Conservation (phyloP, 208 protist species). For the Acanthamoeba royreba region DNA sequence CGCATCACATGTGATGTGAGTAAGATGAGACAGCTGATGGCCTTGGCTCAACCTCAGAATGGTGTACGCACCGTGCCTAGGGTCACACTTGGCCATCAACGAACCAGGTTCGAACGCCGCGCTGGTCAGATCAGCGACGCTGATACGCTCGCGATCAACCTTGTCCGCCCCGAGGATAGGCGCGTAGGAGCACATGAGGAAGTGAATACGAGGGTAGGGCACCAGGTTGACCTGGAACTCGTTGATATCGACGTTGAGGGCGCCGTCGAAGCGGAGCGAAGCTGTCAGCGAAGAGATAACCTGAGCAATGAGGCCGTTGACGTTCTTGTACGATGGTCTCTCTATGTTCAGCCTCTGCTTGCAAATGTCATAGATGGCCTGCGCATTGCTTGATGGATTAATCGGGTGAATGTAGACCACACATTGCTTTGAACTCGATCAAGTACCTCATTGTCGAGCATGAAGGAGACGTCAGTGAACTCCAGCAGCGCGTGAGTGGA, state of each 20-base stretch:
- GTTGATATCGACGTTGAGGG: conserved; percentile 94
- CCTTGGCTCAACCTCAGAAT: neutral
- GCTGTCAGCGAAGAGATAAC: conserved; percentile 93
- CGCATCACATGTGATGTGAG: neutral
- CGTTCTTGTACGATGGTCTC: conserved; percentile 92
- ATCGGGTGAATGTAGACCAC: no score
- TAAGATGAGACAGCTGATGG: no score
- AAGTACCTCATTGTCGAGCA: conserved; percentile 94
- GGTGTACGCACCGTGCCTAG: conserved; percentile 86
- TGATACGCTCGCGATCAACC: conserved; percentile 89
- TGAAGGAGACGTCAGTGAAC: conserved; percentile 90
- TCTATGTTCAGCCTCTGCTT: conserved; percentile 88
- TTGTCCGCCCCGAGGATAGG: conserved; percentile 89
- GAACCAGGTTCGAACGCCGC: conserved; percentile 88
- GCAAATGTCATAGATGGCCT: conserved; percentile 80
- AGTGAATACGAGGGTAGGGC: conserved; percentile 96
- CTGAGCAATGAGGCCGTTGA: conserved; percentile 94
- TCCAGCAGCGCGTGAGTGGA: conserved; percentile 91
- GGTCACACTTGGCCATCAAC: conserved; percentile 94
- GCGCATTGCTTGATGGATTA: neutral
- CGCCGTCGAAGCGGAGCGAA: conserved; percentile 92
- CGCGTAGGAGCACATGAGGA: conserved; percentile 90
- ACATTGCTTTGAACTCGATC: neutral
- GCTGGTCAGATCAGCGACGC: conserved; percentile 92
- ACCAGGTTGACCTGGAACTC: conserved; percentile 97